phyloP scores from a whole-genome alignment of 306 rosid species.

The Fagus sylvatica region DNA sequence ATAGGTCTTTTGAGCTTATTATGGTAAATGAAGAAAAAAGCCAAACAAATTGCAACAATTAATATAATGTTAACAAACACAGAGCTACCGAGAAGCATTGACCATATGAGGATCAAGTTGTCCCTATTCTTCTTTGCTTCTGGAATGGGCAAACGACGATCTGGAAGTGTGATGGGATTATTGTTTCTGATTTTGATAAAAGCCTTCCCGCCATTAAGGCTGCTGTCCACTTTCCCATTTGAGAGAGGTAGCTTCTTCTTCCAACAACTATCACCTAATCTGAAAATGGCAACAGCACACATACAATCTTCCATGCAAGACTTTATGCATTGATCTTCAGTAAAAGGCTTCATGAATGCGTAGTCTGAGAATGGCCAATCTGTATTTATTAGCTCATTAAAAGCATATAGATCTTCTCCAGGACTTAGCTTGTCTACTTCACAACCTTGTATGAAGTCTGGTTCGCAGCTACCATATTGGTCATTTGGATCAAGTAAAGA shows the following conservation, averaged over 20 bases:
- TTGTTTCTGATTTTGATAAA: conserved; percentile 36
- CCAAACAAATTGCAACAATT: conserved; percentile 12
- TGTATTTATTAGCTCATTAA: conserved; percentile 2
- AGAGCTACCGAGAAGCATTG: conserved; percentile 47
- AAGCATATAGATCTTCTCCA: conserved; percentile 18
- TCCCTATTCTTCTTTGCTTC: conserved; percentile 21
- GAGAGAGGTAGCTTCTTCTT: too few relatives aligned
- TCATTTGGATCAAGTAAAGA: conserved; percentile 32
- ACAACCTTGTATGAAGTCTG: conserved; percentile 43
- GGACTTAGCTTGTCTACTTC: conserved; percentile 24
- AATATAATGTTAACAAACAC: conserved; percentile 30
- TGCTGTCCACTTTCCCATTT: too few relatives aligned
- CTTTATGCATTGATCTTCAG: too few relatives aligned
- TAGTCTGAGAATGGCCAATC: too few relatives aligned
- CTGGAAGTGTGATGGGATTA: not conserved
- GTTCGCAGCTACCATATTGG: conserved; percentile 36
- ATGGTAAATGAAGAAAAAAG: conserved; percentile 14
- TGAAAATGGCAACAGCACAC: too few relatives aligned
- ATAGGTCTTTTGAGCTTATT: conserved; percentile 11
- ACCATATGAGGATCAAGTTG: conserved; percentile 27
- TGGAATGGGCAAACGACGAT: not conserved
- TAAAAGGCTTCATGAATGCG: too few relatives aligned
- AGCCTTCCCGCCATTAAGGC: conserved; percentile 29
- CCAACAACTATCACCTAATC: too few relatives aligned
- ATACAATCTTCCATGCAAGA: too few relatives aligned